A percentile compares a stretch with the other conserved stretches of the same genome.
These are phyloP conservation scores for Leptographium galeiforme DNA, from an alignment of 2,329 filamentous ascomycete genomes.

Conservation along the genomic window DNA sequence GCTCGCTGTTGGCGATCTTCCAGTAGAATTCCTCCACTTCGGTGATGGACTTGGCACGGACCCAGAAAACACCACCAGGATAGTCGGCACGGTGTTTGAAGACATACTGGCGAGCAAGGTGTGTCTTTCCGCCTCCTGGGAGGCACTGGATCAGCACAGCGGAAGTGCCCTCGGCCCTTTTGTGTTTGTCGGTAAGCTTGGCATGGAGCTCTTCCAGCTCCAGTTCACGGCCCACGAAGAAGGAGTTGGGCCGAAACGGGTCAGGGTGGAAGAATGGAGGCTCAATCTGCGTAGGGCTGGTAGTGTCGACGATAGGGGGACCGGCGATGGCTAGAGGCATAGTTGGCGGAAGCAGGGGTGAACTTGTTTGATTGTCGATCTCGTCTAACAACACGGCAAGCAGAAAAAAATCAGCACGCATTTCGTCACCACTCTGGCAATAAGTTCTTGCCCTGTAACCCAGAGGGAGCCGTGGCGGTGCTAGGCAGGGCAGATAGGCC, in stretches of 20 bases:
- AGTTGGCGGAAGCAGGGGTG: not conserved
- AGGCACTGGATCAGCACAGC: slow-evolving; percentile 52
- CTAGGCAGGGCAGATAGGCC: not conserved
- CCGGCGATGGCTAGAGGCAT: not conserved
- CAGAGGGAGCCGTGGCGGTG: not conserved
- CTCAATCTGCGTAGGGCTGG: not conserved
- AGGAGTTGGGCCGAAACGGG: slow-evolving; percentile 47
- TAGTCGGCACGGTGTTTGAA: slow-evolving; percentile 46
- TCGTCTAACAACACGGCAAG: not conserved
- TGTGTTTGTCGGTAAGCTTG: slow-evolving; percentile 43
- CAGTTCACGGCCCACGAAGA: slow-evolving; percentile 46
- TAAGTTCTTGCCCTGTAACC: too few species aligned
- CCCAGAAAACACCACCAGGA: slow-evolving; percentile 56
- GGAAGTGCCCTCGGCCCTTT: slow-evolving; percentile 42
- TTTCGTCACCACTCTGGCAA: not conserved
- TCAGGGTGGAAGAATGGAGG: slow-evolving; percentile 33
- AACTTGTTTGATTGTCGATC: not conserved
- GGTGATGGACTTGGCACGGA: slow-evolving; percentile 45
- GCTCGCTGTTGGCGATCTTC: slow-evolving; percentile 48
- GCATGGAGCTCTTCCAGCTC: slow-evolving; percentile 44
- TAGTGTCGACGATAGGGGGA: slow-evolving; percentile 1
- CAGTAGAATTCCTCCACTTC: slow-evolving; percentile 50
- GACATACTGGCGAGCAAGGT: slow-evolving; percentile 54
- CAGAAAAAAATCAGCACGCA: not conserved
- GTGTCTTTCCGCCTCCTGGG: slow-evolving; percentile 55